A percentile compares a stretch with the other conserved stretches of the same genome.
Conservation (phyloP, 148 eudicot genomes). For the Simmondsia chinensis region DNA sequence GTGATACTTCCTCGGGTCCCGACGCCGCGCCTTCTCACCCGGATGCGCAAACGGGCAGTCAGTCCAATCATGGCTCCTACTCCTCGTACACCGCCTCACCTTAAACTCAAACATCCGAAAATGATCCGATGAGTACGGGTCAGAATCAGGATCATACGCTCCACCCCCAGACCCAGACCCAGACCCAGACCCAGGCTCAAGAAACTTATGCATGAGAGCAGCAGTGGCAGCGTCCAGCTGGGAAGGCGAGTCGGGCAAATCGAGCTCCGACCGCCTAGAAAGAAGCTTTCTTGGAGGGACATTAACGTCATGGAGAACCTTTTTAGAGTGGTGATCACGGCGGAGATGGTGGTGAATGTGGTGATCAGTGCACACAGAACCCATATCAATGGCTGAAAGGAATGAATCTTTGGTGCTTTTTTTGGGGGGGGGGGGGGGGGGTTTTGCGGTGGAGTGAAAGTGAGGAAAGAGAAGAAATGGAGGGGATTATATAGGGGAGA, state of each 20-base stretch:
- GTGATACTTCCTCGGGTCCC: constrained; percentile 60
- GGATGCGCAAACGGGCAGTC: constrained; percentile 90
- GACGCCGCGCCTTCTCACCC: constrained; percentile 78
- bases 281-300: constrained; percentile 71
- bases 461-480: constrained; percentile 6
- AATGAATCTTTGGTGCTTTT: not conserved
- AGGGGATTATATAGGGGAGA: constrained; percentile 4
- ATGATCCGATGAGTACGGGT: constrained; percentile 68
- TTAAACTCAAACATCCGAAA: constrained; percentile 88
- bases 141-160: constrained; percentile 32
- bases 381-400: constrained; percentile 21
- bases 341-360: constrained; percentile 34
- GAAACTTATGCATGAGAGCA: constrained; percentile 32
- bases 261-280: constrained; percentile 15
- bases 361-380: constrained; percentile 37
- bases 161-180: constrained; percentile 8
- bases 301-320: constrained; percentile 45
- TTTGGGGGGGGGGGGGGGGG: not conserved
- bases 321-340: constrained; percentile 31
- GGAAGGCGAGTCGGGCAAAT: not conserved
- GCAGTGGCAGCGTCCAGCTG: constrained; percentile 19
- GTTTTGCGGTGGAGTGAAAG: constrained; percentile 3
- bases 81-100: constrained; percentile 72
- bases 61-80: constrained; percentile 88
- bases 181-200: constrained; percentile 27